These are phyloP conservation scores for Posidonia australis DNA, from an alignment of 106 monocot genomes.

Conservation along the genomic window DNA sequence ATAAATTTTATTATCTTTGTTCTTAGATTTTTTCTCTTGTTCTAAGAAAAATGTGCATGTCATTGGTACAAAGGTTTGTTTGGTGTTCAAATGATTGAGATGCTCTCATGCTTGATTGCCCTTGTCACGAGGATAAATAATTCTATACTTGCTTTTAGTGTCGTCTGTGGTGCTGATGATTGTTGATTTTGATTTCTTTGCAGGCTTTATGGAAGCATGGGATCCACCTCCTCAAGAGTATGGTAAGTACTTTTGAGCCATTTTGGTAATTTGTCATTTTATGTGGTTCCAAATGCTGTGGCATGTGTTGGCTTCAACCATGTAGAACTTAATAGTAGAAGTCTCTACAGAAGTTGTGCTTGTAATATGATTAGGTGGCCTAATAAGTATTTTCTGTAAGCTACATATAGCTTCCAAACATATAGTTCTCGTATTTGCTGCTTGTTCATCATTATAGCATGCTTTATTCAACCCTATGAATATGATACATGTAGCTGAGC, in stretches of 20 bases:
- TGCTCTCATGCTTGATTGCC: not conserved
- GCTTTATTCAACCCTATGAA: not conserved
- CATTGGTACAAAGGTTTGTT: too few species aligned
- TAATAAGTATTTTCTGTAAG: not conserved
- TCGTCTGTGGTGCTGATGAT: not conserved
- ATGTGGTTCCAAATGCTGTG: not conserved
- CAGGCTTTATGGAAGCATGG: slow-evolving; percentile 8
- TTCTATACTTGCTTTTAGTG: not conserved
- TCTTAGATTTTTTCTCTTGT: too few species aligned
- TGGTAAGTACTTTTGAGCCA: slow-evolving; percentile 5
- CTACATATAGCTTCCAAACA: not conserved
- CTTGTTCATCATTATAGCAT: not conserved
- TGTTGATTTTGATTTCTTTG: not conserved
- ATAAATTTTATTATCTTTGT: too few species aligned
- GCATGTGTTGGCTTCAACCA: not conserved
- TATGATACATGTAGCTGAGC: not conserved
- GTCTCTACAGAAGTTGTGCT: not conserved
- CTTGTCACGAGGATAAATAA: not conserved
- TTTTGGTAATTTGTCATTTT: not conserved
- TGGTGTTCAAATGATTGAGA: not conserved
- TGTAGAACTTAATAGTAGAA: not conserved
- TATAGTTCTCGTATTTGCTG: not conserved
- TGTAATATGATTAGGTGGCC: slow-evolving; percentile 1
- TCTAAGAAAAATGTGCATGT: too few species aligned
- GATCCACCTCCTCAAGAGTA: slow-evolving; percentile 8